A percentile compares a stretch with the other conserved stretches of the same genome.
Evolutionary conservation across 257 asterid genomes (phyloP).

Genomic region (Mitragyna speciosa): DNA sequence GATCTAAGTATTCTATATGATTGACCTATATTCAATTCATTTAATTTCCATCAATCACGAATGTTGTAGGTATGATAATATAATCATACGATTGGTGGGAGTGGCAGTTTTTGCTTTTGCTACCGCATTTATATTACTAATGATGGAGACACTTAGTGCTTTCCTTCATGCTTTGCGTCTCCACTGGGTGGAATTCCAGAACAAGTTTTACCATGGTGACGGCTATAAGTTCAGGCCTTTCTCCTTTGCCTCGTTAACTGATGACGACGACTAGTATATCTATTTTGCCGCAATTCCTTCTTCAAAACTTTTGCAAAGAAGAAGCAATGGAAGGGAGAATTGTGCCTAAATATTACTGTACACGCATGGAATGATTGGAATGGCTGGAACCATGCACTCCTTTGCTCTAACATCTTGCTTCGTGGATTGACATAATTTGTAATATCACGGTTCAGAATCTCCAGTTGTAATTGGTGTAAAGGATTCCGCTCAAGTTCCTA

Average conservation of each 20-base stretch:
- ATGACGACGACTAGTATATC: constrained; percentile 47
- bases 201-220: constrained; percentile 80
- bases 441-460: constrained; percentile 33
- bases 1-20: neutral
- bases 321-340: constrained; percentile 20
- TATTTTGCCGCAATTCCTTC: constrained; percentile 3
- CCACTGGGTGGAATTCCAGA: constrained; percentile 95
- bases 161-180: constrained; percentile 92
- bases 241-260: constrained; percentile 63
- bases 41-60: neutral
- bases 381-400: constrained; percentile 17
- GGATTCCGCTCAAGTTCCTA: constrained; percentile 14
- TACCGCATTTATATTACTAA: constrained; percentile 76
- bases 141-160: constrained; percentile 97
- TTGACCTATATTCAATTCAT: neutral
- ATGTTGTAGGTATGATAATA: constrained; percentile 66
- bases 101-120: constrained; percentile 82
- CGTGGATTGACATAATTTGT: constrained; percentile 29
- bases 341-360: neutral
- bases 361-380: constrained; percentile 6
- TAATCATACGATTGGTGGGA: constrained; percentile 66
- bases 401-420: constrained; percentile 24
- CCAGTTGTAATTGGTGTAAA: constrained; percentile 21
- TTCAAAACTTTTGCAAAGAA: constrained; percentile 29
- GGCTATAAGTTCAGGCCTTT: constrained; percentile 89